These are phyloP conservation scores for Eutypella sp. DNA, from an alignment of 2,329 filamentous ascomycete species.

Conservation along the genomic window DNA sequence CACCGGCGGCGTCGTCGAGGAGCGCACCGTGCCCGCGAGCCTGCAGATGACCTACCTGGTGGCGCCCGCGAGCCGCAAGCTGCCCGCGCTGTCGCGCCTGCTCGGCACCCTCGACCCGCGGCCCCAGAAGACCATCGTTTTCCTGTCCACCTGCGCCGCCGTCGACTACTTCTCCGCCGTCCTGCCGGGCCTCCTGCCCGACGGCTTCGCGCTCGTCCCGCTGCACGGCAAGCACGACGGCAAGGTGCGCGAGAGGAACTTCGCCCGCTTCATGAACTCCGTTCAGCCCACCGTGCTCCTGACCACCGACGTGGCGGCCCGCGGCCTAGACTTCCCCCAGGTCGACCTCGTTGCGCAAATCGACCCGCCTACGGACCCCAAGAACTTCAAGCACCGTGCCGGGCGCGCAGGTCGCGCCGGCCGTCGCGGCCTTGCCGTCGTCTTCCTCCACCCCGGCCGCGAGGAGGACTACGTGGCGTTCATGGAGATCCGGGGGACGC, in stretches of 20 bases:
- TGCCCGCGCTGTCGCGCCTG: slow-evolving; percentile 68
- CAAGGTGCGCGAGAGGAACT: slow-evolving; percentile 84
- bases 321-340: slow-evolving; percentile 85
- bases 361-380: slow-evolving; percentile 78
- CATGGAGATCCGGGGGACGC: slow-evolving; percentile 80
- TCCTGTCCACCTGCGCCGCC: slow-evolving; percentile 87
- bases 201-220: slow-evolving; percentile 65
- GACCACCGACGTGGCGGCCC: slow-evolving; percentile 87
- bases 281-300: slow-evolving; percentile 74
- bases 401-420: slow-evolving; percentile 88
- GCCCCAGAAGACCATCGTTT: slow-evolving; percentile 83
- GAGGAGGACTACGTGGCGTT: slow-evolving; percentile 92
- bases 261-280: slow-evolving; percentile 71
- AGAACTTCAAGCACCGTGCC: slow-evolving; percentile 91
- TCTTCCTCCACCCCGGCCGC: slow-evolving; percentile 76
- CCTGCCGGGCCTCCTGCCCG: slow-evolving; percentile 66
- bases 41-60: slow-evolving; percentile 86
- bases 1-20: slow-evolving; percentile 62
- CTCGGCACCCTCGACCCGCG: slow-evolving; percentile 64
- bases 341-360: slow-evolving; percentile 90
- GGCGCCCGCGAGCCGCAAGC: slow-evolving; percentile 71
- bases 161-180: slow-evolving; percentile 91
- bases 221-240: slow-evolving; percentile 90
- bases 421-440: slow-evolving; percentile 75
- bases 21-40: slow-evolving; percentile 85